Evolutionary conservation across 208 protist genomes (phyloP), one percentile per base, ranked within the genome.

Genomic region (Trypanosoma congolense): DNA sequence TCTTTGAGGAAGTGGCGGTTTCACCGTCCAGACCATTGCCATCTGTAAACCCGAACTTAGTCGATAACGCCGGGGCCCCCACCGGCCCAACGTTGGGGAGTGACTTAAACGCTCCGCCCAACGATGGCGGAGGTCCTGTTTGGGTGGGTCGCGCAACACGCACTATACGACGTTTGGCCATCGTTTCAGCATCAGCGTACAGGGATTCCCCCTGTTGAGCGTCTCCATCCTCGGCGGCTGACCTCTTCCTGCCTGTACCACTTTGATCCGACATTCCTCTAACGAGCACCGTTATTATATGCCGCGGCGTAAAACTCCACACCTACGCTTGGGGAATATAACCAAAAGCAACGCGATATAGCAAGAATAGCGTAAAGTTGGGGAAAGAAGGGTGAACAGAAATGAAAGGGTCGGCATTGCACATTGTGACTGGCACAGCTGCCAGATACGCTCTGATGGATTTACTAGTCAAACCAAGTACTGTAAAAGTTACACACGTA

Each of bases 151-250:
- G 77, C 0, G 44, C 21, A 25, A 87, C 79, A 12, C 71, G 65
- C 46, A 90, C 71, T 8, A 90, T 60, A n/a, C 80, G 80, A n/a
- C 85, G 77, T 35, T 42, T 64, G 6, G 80, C 65, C 72, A 93
- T 75, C 54, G 78, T 78, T 29, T 73, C 67, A 14, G 47, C 44
- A 48, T 75, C 66, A 9, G 81, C 86, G 31, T 81, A 65, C 55
- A 76, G 65, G 33, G 79, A 75, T 2, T 65, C 75, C 29, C 73
- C 77, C 45, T n/a, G n/a, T n/a, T 72, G 56, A 35, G 82, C 75
- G 25, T 63, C 65, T n/a, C 79, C 75, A 9, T 82, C 54, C 4
- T 61, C 38, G 59, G 26, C 9, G 41, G 33, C 22, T 24, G 63
- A 18, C 21, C 58, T 50, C 41, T 56, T 71, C 24, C 33, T 57